Evolutionary conservation across 225 moss, liverwort and hornwort genomes (phyloP).

Genomic region (Lunularia cruciata): DNA sequence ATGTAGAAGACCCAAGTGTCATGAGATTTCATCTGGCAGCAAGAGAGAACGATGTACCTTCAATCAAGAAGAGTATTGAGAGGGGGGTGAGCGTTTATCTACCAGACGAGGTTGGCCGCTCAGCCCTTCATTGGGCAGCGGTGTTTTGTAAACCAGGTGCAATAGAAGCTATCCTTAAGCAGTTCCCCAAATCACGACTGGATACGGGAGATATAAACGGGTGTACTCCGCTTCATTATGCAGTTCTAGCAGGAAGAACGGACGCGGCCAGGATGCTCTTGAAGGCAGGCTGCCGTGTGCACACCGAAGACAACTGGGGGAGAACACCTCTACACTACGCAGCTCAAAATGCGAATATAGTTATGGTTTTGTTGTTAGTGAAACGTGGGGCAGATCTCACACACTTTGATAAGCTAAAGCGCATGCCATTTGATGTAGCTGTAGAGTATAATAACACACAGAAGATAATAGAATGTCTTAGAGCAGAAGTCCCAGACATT

Average conservation of each 20-base stretch:
- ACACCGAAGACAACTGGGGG: constrained; percentile 26
- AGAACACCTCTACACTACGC: constrained; percentile 46
- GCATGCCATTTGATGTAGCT: constrained; percentile 16
- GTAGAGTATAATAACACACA: not conserved
- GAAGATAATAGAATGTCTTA: not conserved
- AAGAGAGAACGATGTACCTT: not conserved
- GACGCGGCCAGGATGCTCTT: constrained; percentile 33
- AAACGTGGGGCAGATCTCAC: constrained; percentile 11
- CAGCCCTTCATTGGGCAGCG: constrained; percentile 7
- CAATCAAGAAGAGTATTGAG: not conserved
- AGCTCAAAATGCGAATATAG: constrained; percentile 30
- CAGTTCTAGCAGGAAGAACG: constrained; percentile 29
- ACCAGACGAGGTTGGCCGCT: constrained; percentile 3
- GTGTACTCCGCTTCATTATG: constrained; percentile 52
- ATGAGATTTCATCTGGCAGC: not conserved
- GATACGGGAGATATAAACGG: not conserved
- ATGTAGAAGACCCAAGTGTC: not conserved
- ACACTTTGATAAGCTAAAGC: not conserved
- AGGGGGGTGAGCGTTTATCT: not conserved
- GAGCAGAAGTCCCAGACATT: not conserved
- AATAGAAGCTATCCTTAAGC: not conserved
- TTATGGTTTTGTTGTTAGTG: not conserved
- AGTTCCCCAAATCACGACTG: not conserved
- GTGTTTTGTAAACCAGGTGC: not conserved
- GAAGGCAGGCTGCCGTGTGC: constrained; percentile 38